These are phyloP conservation scores for Corymbia calophylla DNA, from an alignment of 441 rosid genomes.

Conservation along the genomic window DNA sequence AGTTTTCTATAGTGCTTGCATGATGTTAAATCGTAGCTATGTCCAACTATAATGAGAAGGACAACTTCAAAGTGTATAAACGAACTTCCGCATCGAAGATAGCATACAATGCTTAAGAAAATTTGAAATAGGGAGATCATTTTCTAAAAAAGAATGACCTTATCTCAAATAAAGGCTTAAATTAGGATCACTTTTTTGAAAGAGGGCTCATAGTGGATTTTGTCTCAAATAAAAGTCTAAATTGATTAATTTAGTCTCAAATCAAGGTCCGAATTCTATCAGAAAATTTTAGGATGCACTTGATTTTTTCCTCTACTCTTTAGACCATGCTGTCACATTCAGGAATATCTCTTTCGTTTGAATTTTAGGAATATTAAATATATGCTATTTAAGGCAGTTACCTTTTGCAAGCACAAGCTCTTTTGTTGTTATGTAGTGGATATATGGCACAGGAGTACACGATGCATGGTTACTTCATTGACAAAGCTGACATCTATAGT, in stretches of 20 bases:
- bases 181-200: rapidly evolving
- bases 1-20: too few species aligned
- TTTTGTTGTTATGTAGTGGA: background rate
- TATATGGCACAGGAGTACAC: background rate
- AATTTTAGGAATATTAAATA: background rate
- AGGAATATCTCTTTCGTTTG: background rate
- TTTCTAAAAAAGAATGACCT: background rate
- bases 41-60: background rate
- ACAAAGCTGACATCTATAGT: background rate
- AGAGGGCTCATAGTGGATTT: background rate
- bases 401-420: background rate
- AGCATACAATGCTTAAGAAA: background rate
- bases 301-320: too few species aligned
- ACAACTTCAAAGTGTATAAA: too few species aligned
- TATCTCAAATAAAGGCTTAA: background rate
- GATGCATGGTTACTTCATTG: background rate
- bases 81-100: background rate
- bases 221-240: background rate
- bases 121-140: background rate
- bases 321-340: too few species aligned
- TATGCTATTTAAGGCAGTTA: background rate
- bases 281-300: too few species aligned
- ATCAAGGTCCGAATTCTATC: background rate
- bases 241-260: too few species aligned
- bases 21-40: too few species aligned